Percentiles rank a stretch among this genome's conserved stretches.
Conservation (phyloP, 352 stramenopile species). For the Phytophthora citrophthora region DNA sequence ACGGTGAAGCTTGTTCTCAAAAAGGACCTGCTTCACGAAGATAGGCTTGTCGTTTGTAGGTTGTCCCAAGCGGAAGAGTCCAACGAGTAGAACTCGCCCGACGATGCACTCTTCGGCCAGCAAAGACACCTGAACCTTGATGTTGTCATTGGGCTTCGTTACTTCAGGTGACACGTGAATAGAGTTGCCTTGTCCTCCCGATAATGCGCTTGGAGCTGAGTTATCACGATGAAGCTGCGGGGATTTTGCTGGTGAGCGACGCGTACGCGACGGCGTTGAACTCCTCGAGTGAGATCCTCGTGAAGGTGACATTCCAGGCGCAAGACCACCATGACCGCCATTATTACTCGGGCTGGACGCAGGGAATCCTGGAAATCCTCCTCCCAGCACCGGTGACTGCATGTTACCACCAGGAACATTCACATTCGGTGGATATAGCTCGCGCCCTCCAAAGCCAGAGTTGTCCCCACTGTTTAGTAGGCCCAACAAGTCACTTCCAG, state of each 20-base stretch:
- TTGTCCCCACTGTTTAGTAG: conserved; percentile 37
- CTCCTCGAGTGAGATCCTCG: conserved; percentile 27
- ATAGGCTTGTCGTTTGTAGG: conserved; percentile 82
- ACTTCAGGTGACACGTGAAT: conserved; percentile 63
- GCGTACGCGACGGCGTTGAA: conserved; percentile 38
- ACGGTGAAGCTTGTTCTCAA: conserved; percentile 77
- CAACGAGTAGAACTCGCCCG: conserved; percentile 73
- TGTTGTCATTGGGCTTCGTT: conserved; percentile 78
- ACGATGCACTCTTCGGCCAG: conserved; percentile 61
- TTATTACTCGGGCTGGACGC: conserved; percentile 15
- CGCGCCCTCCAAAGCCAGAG: conserved; percentile 13
- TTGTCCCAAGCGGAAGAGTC: conserved; percentile 79
- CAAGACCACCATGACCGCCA: conserved; percentile 7
- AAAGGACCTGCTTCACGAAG: conserved; percentile 85
- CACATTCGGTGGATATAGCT: conserved; percentile 19
- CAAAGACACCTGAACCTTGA: conserved; percentile 77
- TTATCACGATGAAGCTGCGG: conserved; percentile 44
- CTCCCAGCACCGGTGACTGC: conserved; percentile 19
- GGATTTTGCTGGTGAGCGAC: conserved; percentile 48
- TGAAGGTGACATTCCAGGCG: conserved; percentile 28
- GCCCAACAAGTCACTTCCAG: conserved; percentile 42
- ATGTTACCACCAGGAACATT: conserved; percentile 19
- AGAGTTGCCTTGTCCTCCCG: conserved; percentile 31
- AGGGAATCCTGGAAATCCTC: conserved; percentile 23
- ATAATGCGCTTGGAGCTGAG: conserved; percentile 26